Conservation (phyloP, 225 moss, liverwort and hornwort species). For the Bryum argenteum region DNA sequence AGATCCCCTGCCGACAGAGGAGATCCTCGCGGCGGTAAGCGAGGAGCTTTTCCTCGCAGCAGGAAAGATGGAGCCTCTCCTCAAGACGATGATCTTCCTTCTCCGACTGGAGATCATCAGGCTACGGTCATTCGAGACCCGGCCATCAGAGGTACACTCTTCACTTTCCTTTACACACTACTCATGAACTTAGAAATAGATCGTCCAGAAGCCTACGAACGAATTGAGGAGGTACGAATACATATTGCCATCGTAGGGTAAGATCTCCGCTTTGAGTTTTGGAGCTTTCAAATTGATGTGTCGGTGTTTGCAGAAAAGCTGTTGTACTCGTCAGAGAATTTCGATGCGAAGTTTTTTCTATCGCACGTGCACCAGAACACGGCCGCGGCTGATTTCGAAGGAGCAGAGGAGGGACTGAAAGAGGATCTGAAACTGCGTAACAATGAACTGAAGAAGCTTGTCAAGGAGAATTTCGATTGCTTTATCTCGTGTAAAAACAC, state of each 20-base stretch:
- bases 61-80: slow-evolving; percentile 27
- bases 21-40: slow-evolving; percentile 37
- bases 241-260: too few species aligned
- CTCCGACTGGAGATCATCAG: slow-evolving; percentile 4
- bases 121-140: slow-evolving; percentile 54
- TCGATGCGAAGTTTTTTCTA: slow-evolving; percentile 84
- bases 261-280: neutral
- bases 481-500: slow-evolving; percentile 99
- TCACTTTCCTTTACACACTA: slow-evolving; percentile 1
- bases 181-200: too few species aligned
- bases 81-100: slow-evolving; percentile 34
- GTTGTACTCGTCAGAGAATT: slow-evolving; percentile 85
- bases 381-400: slow-evolving; percentile 69
- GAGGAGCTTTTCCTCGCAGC: slow-evolving; percentile 53
- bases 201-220: too few species aligned
- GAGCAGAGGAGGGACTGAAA: slow-evolving; percentile 75
- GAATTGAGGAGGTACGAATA: too few species aligned
- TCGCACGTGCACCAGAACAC: slow-evolving; percentile 89
- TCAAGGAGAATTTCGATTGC: slow-evolving; percentile 97
- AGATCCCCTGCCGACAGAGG: slow-evolving; percentile 59
- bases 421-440: slow-evolving; percentile 73
- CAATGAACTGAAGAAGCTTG: slow-evolving; percentile 91
- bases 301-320: slow-evolving; percentile 67
- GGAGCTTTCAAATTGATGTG: neutral
- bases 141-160: slow-evolving; percentile 39